Evolutionary conservation across 352 stramenopile species (phyloP), one percentile per base, ranked within the genome.

Genomic region (Globisporangium paroecandrum): DNA sequence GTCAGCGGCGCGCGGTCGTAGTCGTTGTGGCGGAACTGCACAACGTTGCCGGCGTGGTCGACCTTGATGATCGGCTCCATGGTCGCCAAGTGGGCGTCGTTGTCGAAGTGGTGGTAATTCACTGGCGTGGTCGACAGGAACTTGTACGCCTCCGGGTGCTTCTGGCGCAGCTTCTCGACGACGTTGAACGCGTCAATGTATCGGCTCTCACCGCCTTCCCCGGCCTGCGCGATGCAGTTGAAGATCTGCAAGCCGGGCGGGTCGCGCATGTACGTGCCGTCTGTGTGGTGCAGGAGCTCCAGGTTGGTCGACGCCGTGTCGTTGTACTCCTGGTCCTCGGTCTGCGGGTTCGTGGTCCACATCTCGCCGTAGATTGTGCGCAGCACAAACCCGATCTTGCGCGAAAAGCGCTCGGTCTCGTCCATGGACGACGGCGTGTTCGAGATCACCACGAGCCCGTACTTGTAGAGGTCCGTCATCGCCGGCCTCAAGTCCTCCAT

Each of bases 351-450:
- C 10, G 89, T 97, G 34, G 86, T 95, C 87, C 87, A 97, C 87
- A 97, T 95, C n/a, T 76, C 83, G 46, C 89, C 89, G 71, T 97
- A 97, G 65, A 97, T 94, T 24, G 89, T 97, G 62, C 89, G 83
- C 60, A 93, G 29, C 24, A 93, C 83, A 24, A 93, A 94, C 10
- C 89, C 89, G 58, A 97, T 95, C 70, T 86, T 83, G 54, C 77
- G 83, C 46, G 88, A 81, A 58, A 97, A 90, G 38, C 75, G 71
- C 69, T 97, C 89, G 1, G 89, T 97, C 24, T 83, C 84, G 27
- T 89, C 86, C 84, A 95, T 94, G 0, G 83, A 79, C 38, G 70
- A 80, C 51, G 86, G 87, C 64, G 88, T 94, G 41, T 62, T 65
- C 4, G 80, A 75, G 55, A 95, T 78, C 60, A 87, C 74, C 32